Base-by-base conservation (phyloP, 208 protist species). In the Lotmaria passim region DNA sequence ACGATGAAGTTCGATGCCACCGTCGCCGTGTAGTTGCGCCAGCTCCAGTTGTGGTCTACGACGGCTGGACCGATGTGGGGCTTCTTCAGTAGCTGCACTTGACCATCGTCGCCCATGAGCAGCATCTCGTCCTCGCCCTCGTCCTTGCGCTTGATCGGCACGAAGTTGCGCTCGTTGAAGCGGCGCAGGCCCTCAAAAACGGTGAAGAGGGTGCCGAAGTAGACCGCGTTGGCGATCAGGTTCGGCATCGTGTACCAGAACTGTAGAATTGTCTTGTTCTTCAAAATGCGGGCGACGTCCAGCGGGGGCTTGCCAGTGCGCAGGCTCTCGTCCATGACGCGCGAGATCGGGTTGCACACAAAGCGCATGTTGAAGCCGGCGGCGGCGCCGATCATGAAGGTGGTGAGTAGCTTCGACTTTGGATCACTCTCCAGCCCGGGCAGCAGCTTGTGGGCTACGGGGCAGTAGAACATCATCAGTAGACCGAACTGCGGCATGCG, bases 401-500 rank as follows among this genome's bases (percentile, higher is more conserved):
- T 96, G 44, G 82, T 85, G 43, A 79, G 58, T 76, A 93, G 85
- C 80, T 96, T 96, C 17, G 77, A 75, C 11, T 73, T 44, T 3
- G 91, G 91, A 60, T 91, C 77, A 31, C 68, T 64, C 69, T 93
- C 86, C 19, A 82, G 71, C 3, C 81, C 87, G 33, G 86, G 86
- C 3, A 96, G 81, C 44, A 90, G 21, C 36, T 87, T 83, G 57
- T 77, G 69, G 1, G 91, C 88, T 50, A 91, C 41, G 23, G 86
- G 83, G 46, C 79, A 81, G 80, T 96, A 96, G 48, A 96, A 82
- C 91, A 91, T 93, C 89, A 96, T 93, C 19, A 96, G 81, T 26
- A 88, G 53, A 0, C 91, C 91, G 48, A 92, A 88, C 75, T 96
- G 91, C 24, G 82, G 85, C 67, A 83, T 86, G 36, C 91, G 88